Evolutionary conservation across 176 grass and related monocot genomes (phyloP).

Genomic region (Ananas comosus): DNA sequence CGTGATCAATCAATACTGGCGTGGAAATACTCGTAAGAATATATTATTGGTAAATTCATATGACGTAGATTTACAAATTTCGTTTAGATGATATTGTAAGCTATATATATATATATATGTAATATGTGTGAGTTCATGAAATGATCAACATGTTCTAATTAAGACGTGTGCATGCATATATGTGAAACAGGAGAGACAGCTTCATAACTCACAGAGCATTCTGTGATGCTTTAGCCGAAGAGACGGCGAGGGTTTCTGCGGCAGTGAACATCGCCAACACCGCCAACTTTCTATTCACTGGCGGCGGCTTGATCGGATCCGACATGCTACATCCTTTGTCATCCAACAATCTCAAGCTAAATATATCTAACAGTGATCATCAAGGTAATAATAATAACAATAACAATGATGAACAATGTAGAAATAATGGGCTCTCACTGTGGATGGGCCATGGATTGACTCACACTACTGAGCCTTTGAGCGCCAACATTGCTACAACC

Average conservation of each 20-base stretch:
- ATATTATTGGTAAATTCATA: too few species aligned
- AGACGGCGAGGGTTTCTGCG: conserved; percentile 51
- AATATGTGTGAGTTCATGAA: background rate
- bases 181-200: conserved; percentile 48
- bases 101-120: background rate
- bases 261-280: conserved; percentile 18
- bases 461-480: background rate
- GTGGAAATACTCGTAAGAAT: too few species aligned
- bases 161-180: background rate
- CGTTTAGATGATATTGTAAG: too few species aligned
- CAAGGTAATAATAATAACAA: conserved; percentile 2
- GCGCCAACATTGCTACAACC: background rate
- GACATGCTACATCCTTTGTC: conserved; percentile 28
- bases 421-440: conserved; percentile 24
- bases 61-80: too few species aligned
- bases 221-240: conserved; percentile 75
- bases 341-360: conserved; percentile 21
- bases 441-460: conserved; percentile 11
- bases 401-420: background rate
- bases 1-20: too few species aligned
- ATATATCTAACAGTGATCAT: conserved; percentile 12
- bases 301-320: conserved; percentile 13
- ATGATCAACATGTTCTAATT: too few species aligned
- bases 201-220: conserved; percentile 93
- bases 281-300: conserved; percentile 29